phyloP scores from a whole-genome alignment of 2,329 filamentous ascomycete species.

The Neoarthrinium moseri region DNA sequence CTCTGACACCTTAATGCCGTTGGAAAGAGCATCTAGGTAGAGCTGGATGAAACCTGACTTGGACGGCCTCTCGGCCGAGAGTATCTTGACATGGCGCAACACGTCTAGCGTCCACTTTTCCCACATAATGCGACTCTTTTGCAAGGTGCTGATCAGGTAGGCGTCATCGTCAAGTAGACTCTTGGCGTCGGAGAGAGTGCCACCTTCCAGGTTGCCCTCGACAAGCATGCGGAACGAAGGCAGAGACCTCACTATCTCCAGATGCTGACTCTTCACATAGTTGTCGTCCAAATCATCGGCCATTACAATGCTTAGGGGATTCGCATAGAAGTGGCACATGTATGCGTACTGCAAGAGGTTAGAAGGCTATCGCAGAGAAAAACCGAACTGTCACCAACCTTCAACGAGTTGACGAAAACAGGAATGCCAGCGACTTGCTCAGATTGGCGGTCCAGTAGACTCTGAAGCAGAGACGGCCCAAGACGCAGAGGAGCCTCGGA shows the following conservation, averaged over 20 bases:
- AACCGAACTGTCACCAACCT: too few relatives aligned
- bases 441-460: constrained; percentile 68
- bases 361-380: too few relatives aligned
- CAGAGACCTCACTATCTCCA: constrained; percentile 66
- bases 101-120: constrained; percentile 39
- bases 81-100: constrained; percentile 47
- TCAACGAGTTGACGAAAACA: constrained; percentile 67
- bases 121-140: constrained; percentile 34
- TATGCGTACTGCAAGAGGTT: constrained; percentile 79
- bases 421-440: constrained; percentile 77
- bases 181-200: constrained; percentile 42
- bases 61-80: constrained; percentile 32
- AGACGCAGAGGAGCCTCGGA: constrained; percentile 57
- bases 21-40: constrained; percentile 61
- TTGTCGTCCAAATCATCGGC: constrained; percentile 28
- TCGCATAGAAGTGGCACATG: constrained; percentile 84
- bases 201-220: constrained; percentile 44
- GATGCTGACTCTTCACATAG: constrained; percentile 56
- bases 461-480: constrained; percentile 61
- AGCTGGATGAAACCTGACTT: constrained; percentile 46
- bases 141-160: constrained; percentile 40
- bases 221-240: constrained; percentile 64
- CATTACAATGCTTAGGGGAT: constrained; percentile 67
- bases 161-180: constrained; percentile 60
- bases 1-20: constrained; percentile 49